Evolutionary conservation across 129 eudicot genomes (phyloP).

Genomic region (Arctium minus): DNA sequence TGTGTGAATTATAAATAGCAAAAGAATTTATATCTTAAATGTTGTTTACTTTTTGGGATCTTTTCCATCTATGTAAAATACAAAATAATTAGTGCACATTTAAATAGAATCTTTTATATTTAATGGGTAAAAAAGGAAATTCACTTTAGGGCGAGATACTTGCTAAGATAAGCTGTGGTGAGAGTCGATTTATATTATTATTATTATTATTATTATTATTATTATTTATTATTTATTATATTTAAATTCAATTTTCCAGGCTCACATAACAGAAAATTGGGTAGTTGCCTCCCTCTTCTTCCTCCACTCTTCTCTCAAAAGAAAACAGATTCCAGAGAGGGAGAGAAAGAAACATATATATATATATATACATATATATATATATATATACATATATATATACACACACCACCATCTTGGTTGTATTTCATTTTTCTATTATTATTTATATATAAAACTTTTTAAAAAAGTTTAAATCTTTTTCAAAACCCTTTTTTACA

Average conservation of each 20-base stretch:
- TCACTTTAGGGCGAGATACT: conserved; percentile 27
- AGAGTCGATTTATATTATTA: conserved; percentile 3
- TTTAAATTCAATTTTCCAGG: neutral
- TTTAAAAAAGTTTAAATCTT: conserved; percentile 14
- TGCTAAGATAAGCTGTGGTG: conserved; percentile 34
- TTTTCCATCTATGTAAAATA: neutral
- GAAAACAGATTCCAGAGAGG: neutral
- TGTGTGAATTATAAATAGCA: neutral
- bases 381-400: neutral
- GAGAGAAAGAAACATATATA: neutral
- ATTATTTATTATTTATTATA: too few species aligned
- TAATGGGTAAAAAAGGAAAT: conserved; percentile 6
- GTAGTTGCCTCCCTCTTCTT: conserved; percentile 8
- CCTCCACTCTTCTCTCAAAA: neutral
- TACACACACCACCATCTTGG: neutral
- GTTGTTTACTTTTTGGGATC: neutral
- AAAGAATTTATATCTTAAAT: neutral
- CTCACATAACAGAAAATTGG: conserved; percentile 10
- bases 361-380: neutral
- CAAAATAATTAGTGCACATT: neutral
- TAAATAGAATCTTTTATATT: neutral
- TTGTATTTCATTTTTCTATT: neutral
- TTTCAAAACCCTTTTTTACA: conserved; percentile 17
- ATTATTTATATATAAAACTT: neutral
- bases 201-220: neutral